A percentile compares a stretch with the other conserved stretches of the same genome.
Evolutionary conservation across 768 basidiomycete species (phyloP).

Genomic region (Clathrus columnatus): DNA sequence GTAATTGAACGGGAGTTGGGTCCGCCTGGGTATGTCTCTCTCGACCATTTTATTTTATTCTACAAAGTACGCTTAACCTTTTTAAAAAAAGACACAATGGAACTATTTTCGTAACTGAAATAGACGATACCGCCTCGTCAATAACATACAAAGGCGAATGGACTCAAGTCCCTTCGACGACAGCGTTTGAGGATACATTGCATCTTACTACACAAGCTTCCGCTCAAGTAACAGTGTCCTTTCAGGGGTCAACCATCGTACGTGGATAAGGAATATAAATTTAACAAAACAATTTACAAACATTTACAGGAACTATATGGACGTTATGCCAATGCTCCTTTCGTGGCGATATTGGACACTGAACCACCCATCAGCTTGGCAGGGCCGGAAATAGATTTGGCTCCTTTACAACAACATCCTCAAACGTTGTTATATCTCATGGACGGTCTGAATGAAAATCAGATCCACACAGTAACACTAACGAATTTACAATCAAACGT

Average conservation of each 20-base stretch:
- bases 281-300: neutral
- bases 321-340: slow-evolving; percentile 6
- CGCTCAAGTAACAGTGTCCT: slow-evolving; percentile 3
- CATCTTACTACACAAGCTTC: neutral
- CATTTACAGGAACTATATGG: slow-evolving; percentile 3
- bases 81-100: neutral
- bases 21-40: neutral
- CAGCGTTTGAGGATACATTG: slow-evolving; percentile 1
- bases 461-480: slow-evolving; percentile 1
- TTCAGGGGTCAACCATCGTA: slow-evolving; percentile 6
- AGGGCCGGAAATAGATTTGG: neutral
- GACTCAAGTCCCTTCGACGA: neutral
- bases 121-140: neutral
- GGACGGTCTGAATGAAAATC: neutral
- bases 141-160: neutral
- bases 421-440: slow-evolving; percentile 6
- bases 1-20: slow-evolving; percentile 3
- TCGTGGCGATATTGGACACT: neutral
- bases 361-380: neutral
- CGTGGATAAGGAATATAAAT: neutral
- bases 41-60: neutral
- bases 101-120: neutral
- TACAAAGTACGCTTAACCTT: neutral
- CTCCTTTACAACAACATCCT: slow-evolving; percentile 3
- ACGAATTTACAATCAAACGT: slow-evolving; percentile 3